Conservation (phyloP, 2,329 filamentous ascomycete species). For the Talaromyces sp. region DNA sequence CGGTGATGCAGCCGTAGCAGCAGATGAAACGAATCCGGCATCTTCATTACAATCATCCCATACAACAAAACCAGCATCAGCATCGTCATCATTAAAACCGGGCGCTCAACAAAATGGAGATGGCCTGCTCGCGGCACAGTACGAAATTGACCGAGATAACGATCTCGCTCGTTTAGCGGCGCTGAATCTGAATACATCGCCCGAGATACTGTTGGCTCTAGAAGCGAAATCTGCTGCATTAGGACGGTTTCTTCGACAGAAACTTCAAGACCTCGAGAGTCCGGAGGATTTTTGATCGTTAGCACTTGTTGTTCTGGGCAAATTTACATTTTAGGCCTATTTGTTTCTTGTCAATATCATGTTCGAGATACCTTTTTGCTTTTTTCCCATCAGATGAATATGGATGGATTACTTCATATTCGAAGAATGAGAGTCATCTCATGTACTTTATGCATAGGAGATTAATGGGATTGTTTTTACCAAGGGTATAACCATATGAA, state of each 20-base stretch:
- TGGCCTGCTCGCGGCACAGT: constrained; percentile 30
- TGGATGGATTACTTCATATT: background rate
- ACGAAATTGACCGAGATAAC: constrained; percentile 36
- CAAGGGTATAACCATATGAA: no score
- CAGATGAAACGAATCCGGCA: background rate
- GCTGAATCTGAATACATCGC: constrained; percentile 36
- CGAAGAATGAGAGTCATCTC: background rate
- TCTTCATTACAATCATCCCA: background rate
- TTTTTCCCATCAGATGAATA: background rate
- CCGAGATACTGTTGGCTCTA: constrained; percentile 36
- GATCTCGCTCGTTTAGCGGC: constrained; percentile 37
- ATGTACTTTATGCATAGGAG: background rate
- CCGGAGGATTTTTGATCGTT: constrained; percentile 36
- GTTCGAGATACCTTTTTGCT: background rate
- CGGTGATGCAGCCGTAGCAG: constrained; percentile 10
- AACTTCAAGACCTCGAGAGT: constrained; percentile 37
- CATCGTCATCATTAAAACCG: background rate
- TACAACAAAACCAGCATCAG: background rate
- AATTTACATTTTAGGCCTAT: background rate
- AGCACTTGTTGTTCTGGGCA: background rate
- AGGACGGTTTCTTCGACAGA: constrained; percentile 37
- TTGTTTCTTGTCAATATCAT: background rate
- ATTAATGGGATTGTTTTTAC: background rate
- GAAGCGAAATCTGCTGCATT: constrained; percentile 41
- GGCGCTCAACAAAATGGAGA: constrained; percentile 17